Percentiles rank a stretch among this genome's conserved stretches.
These are phyloP conservation scores for Echites panduratus DNA, from an alignment of 257 asterid genomes.

Conservation along the genomic window DNA sequence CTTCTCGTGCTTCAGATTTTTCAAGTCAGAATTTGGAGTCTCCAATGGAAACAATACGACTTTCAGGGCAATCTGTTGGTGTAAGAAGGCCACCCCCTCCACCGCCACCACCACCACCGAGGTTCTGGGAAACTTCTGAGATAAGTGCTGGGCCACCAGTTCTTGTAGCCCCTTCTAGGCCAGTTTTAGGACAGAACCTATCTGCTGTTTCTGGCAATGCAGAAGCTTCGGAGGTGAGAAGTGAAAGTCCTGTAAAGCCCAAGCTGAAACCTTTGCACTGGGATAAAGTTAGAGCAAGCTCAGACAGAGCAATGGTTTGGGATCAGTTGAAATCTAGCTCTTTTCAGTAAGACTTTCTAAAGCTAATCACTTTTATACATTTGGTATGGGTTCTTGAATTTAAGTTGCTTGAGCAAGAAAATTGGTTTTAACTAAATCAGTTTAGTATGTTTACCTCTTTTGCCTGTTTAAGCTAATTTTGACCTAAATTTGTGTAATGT, in stretches of 20 bases:
- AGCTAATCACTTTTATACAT: not conserved
- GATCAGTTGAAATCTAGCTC: slow-evolving; percentile 69
- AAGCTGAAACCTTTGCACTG: slow-evolving; percentile 79
- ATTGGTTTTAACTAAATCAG: not conserved
- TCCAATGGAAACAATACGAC: slow-evolving; percentile 16
- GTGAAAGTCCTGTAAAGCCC: slow-evolving; percentile 45
- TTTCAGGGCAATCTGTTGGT: slow-evolving; percentile 14
- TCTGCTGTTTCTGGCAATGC: slow-evolving; percentile 7
- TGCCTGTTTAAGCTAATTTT: not conserved
- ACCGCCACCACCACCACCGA: slow-evolving; percentile 44
- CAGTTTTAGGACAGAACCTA: slow-evolving; percentile 22
- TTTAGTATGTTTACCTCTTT: not conserved
- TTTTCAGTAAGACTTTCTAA: slow-evolving; percentile 52
- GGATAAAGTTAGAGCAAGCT: slow-evolving; percentile 81
- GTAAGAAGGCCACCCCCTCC: slow-evolving; percentile 31
- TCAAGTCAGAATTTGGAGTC: slow-evolving; percentile 25
- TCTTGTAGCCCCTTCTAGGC: slow-evolving; percentile 51
- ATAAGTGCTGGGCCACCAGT: slow-evolving; percentile 47
- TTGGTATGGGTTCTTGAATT: too few species aligned
- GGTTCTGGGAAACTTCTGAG: slow-evolving; percentile 50
- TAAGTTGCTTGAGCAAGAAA: not conserved
- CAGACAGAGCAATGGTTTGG: slow-evolving; percentile 79
- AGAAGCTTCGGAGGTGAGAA: slow-evolving; percentile 18
- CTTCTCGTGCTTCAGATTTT: slow-evolving; percentile 47
- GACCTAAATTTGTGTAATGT: not conserved